phyloP scores from a whole-genome alignment of 2,329 filamentous ascomycete species.

The Xylariaceae sp. region DNA sequence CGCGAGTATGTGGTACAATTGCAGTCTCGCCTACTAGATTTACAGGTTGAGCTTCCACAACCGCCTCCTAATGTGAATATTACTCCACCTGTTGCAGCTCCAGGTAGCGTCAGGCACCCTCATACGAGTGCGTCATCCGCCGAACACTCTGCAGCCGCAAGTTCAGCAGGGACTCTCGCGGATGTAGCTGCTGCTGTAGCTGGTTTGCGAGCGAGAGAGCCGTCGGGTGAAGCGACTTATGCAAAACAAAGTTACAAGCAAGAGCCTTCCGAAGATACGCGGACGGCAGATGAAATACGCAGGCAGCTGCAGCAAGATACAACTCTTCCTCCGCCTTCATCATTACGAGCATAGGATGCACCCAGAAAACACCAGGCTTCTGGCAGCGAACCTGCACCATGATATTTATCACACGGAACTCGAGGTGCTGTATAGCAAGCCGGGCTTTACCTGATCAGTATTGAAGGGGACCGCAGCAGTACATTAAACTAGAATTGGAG shows the following conservation, averaged over 20 bases:
- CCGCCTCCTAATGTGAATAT: constrained; percentile 78
- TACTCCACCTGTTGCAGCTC: constrained; percentile 32
- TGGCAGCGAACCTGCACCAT: no score
- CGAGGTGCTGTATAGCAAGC: no score
- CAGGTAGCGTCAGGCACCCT: constrained; percentile 19
- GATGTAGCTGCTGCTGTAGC: constrained; percentile 31
- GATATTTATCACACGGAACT: no score
- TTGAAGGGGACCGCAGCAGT: no score
- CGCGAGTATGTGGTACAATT: constrained; percentile 90
- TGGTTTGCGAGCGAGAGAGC: constrained; percentile 24
- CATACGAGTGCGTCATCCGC: constrained; percentile 12
- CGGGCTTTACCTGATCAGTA: no score
- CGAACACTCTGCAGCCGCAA: constrained; percentile 15
- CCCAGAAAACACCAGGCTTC: no score
- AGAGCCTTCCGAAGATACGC: constrained; percentile 35
- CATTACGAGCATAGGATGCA: constrained; percentile 24
- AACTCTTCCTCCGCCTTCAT: constrained; percentile 26
- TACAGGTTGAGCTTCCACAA: constrained; percentile 77
- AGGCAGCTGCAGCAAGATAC: constrained; percentile 45
- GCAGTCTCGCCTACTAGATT: constrained; percentile 80
- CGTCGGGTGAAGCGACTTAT: constrained; percentile 21
- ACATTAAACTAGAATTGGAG: no score
- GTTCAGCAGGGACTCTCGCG: constrained; percentile 27
- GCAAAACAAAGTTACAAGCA: constrained; percentile 31
- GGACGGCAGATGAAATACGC: constrained; percentile 50